Percentiles rank a stretch among this genome's conserved stretches.
phyloP scores from a whole-genome alignment of 1,284 basidiomycete species.

The Spongiforma sp. region DNA sequence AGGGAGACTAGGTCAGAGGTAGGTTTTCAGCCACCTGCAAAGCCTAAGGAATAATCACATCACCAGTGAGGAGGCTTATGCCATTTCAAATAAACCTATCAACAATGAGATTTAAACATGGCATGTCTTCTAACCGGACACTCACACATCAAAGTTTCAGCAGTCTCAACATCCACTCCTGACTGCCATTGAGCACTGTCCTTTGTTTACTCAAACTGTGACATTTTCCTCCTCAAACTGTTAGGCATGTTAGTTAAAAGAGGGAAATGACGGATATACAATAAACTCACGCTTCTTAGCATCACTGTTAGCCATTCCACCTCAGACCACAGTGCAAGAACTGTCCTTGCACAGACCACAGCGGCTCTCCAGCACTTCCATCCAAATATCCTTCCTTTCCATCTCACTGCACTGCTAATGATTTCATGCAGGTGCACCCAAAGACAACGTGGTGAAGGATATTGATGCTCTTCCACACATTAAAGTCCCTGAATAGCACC shows the following conservation, averaged over 20 bases:
- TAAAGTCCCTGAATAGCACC: slow-evolving; percentile 64
- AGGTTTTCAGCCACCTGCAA: slow-evolving; percentile 59
- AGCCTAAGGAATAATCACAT: slow-evolving; percentile 67
- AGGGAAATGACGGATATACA: too few species aligned
- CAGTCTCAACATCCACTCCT: slow-evolving; percentile 50
- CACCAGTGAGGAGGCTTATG: slow-evolving; percentile 55
- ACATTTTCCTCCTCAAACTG: slow-evolving; percentile 62
- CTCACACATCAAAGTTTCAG: slow-evolving; percentile 55
- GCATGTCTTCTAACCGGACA: slow-evolving; percentile 13
- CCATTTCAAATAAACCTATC: slow-evolving; percentile 60
- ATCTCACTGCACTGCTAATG: too few species aligned
- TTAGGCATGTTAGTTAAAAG: too few species aligned
- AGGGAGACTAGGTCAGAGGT: slow-evolving; percentile 38
- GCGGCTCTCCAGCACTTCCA: slow-evolving; percentile 60
- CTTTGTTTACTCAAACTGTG: slow-evolving; percentile 53
- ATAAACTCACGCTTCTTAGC: too few species aligned
- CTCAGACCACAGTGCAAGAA: too few species aligned
- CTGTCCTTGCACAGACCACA: too few species aligned
- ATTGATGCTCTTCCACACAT: too few species aligned
- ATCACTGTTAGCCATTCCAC: too few species aligned
- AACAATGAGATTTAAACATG: background rate
- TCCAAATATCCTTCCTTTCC: slow-evolving; percentile 71
- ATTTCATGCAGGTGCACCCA: too few species aligned
- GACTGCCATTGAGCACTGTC: slow-evolving; percentile 51
- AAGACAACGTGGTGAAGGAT: too few species aligned